These are phyloP conservation scores for Ceratocystis papillata DNA, from an alignment of 2,329 filamentous ascomycete genomes.

Conservation along the genomic window DNA sequence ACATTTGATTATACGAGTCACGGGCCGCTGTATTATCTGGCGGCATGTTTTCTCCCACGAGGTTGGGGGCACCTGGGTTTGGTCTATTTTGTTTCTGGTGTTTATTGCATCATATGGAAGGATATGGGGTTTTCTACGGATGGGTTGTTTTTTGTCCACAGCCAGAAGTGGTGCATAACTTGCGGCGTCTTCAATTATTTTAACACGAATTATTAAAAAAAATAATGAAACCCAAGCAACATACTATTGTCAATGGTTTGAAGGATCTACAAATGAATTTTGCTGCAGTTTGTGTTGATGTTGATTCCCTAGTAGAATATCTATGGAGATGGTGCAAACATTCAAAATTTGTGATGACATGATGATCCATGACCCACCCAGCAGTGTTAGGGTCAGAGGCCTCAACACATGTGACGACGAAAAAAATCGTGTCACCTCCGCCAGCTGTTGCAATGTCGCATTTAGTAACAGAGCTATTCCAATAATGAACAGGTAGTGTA, in stretches of 20 bases:
- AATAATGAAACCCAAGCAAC: not conserved
- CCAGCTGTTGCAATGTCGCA: no score
- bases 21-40: conserved; percentile 21
- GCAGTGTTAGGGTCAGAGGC: no score
- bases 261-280: no score
- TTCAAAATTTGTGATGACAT: no score
- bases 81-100: conserved; percentile 36
- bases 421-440: no score
- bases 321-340: no score
- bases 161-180: conserved; percentile 24
- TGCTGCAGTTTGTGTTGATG: no score
- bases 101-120: conserved; percentile 36
- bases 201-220: conserved; percentile 7
- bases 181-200: conserved; percentile 22
- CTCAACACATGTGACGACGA: no score
- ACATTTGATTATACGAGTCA: conserved; percentile 27
- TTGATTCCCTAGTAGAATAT: no score
- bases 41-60: conserved; percentile 24
- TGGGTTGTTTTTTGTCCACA: conserved; percentile 23
- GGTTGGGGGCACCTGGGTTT: conserved; percentile 28
- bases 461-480: not conserved
- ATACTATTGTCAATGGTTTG: no score
- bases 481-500: not conserved
- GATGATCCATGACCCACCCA: no score
- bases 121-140: conserved; percentile 32